phyloP scores from a whole-genome alignment of 2,329 filamentous ascomycete species.

The Sclerotinia borealis region DNA sequence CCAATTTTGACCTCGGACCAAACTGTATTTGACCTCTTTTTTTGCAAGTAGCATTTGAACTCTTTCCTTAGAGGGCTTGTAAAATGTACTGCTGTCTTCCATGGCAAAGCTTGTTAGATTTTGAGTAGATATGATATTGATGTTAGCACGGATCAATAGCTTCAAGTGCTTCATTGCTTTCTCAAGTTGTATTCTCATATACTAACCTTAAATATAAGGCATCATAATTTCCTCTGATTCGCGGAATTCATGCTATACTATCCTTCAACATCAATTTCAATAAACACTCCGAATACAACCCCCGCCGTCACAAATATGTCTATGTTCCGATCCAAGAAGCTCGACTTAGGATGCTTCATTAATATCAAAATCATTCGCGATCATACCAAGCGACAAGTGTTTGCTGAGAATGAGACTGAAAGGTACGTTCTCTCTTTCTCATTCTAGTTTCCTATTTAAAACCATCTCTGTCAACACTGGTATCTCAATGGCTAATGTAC shows the following conservation, averaged over 20 bases:
- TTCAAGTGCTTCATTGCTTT: no score
- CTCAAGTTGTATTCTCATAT: no score
- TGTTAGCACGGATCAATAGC: no score
- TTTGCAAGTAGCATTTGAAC: no score
- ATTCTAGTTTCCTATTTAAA: no score
- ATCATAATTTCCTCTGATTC: background rate
- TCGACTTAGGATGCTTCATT: slow-evolving; percentile 82
- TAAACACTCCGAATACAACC: background rate
- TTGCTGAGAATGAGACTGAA: slow-evolving; percentile 78
- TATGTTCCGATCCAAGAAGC: slow-evolving; percentile 83
- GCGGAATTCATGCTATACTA: background rate
- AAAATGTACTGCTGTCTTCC: no score
- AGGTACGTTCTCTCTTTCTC: slow-evolving; percentile 43
- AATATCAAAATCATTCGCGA: slow-evolving; percentile 86
- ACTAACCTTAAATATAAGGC: background rate
- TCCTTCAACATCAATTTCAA: background rate
- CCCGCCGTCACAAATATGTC: slow-evolving; percentile 51
- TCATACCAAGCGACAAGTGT: slow-evolving; percentile 93
- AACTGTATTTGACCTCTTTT: no score
- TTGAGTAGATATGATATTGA: no score
- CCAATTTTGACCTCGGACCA: no score
- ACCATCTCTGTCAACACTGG: background rate
- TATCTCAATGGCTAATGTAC: slow-evolving; percentile 2
- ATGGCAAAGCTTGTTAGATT: no score
- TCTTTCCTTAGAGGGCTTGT: no score